Evolutionary conservation across 2,329 filamentous ascomycete genomes (phyloP), one percentile per base, ranked within the genome.

Genomic region (Incumbomyces lentus): DNA sequence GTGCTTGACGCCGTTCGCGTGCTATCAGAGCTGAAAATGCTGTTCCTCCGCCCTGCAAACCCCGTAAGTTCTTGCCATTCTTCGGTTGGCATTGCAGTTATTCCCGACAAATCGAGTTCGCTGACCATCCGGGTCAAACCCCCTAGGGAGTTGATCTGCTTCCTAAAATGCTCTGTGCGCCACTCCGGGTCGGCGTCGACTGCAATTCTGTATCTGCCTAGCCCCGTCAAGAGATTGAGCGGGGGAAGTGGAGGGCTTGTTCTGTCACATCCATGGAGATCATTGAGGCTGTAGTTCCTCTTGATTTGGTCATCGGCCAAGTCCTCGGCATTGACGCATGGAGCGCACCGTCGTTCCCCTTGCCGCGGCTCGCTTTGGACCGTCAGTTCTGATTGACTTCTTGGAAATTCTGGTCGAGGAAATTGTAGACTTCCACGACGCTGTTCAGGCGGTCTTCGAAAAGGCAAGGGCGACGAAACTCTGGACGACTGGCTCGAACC

Each of bases 161-260:
- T 48, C 10, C 48, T 34, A 19, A 55, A 47, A 39, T 51, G 40
- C 11, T 52, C 49, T 30, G 51, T 18, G 31, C 54, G 51, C 48
- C 50, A 55, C n/a, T 54, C 36, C 3, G 49, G 41, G n/a, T 52
- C 43, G 2, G 53, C 54, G 44, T 52, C 44, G 22, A 49, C 45
- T 3, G 55, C 48, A 19, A 46, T 48, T 42, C 55, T 48, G 44
- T 53, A 58, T 32, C 49, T 50, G 29, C 53, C 53, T 32, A 53
- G 46, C n/a, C 55, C 55, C 12, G 44, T 53, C 51, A 55, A 52
- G 22, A 49, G 17, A 7, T 45, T 49, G 46, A 55, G 30, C 8
- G 53, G 52, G 10, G 52, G 49, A 12, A 55, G 18, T 12, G 47
- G 47, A 14, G 50, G 40, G n/a, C 42, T 41, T 22, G 48, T 22